Evolutionary conservation across 352 stramenopile genomes (phyloP), one percentile per base, ranked within the genome.

Genomic region (Globisporangium heterothallicum): DNA sequence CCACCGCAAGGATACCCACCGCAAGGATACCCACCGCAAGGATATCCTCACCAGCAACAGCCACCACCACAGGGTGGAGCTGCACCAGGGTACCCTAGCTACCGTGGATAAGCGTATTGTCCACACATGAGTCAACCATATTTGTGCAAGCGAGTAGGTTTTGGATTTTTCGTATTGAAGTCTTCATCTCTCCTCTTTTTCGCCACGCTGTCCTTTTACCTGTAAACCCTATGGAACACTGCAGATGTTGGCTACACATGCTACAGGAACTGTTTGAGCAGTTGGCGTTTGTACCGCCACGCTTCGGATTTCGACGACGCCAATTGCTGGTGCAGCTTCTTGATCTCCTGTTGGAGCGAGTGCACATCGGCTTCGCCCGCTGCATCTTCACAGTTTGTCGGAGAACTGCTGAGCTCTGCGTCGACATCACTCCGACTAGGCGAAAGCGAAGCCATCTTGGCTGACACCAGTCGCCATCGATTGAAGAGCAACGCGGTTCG

Each of bases 281-380:
- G 54, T 67, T 91, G 80, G 13, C 75, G 72, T 58, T 88, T 91
- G 74, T 88, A 87, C 42, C 68, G 57, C 73, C 73, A 88, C 6
- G 73, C 77, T 53, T 87, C 75, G 5, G 74, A 82, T 57, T 87
- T 88, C 42, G 74, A 82, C 38, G 71, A 77, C 4, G 71, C 70
- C 9, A 88, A 52, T 46, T 88, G 75, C 13, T 86, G 67, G 34
- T 87, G 74, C 5, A 88, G 63, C 56, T 83, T 85, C 14, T 71
- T 74, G 56, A 87, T 84, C 66, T 88, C 77, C 13, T 77, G 47
- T 38, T 86, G 73, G 8, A 91, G 62, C 12, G 64, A 59, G 16
- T 61, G 53, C 49, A 50, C 52, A 45, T 74, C 61, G 50, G 70
- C 70, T 65, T 47, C 40, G 14, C 19, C 40, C 27, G 40, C 18